Percentiles rank a stretch among this genome's conserved stretches.
Evolutionary conservation across 257 asterid genomes (phyloP).

Genomic region (Agastache rugosa): DNA sequence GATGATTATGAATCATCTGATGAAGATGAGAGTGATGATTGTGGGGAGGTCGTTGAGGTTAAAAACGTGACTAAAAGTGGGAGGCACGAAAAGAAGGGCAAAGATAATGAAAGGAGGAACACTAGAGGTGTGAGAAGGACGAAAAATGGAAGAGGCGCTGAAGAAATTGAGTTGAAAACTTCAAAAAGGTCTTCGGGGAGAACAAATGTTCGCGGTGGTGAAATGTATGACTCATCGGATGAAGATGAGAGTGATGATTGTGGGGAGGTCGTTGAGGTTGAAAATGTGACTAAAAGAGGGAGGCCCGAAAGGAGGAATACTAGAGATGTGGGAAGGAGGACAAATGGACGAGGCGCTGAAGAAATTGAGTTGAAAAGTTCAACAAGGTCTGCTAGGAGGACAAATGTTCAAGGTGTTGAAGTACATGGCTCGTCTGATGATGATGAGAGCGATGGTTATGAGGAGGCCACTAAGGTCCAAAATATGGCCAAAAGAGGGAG

Average conservation of each 20-base stretch:
- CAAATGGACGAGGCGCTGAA: conserved; percentile 38
- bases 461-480: conserved; percentile 28
- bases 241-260: conserved; percentile 39
- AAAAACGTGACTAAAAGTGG: conserved; percentile 11
- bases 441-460: conserved; percentile 39
- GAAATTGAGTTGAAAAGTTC: conserved; percentile 32
- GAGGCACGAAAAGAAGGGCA: conserved; percentile 12
- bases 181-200: conserved; percentile 45
- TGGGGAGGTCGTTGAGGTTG: conserved; percentile 35
- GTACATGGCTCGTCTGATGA: not conserved
- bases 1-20: conserved; percentile 37
- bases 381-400: conserved; percentile 13
- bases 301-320: conserved; percentile 16
- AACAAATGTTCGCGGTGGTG: conserved; percentile 34
- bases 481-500: not conserved
- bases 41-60: conserved; percentile 35
- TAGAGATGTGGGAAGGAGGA: conserved; percentile 25
- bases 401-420: conserved; percentile 3
- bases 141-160: conserved; percentile 34
- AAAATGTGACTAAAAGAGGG: conserved; percentile 11
- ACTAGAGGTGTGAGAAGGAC: conserved; percentile 26
- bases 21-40: conserved; percentile 39
- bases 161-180: conserved; percentile 33
- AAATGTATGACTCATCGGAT: not conserved
- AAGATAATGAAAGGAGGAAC: conserved; percentile 14